These are phyloP conservation scores for Gardenia jasminoides DNA, from an alignment of 257 asterid genomes.

Conservation along the genomic window DNA sequence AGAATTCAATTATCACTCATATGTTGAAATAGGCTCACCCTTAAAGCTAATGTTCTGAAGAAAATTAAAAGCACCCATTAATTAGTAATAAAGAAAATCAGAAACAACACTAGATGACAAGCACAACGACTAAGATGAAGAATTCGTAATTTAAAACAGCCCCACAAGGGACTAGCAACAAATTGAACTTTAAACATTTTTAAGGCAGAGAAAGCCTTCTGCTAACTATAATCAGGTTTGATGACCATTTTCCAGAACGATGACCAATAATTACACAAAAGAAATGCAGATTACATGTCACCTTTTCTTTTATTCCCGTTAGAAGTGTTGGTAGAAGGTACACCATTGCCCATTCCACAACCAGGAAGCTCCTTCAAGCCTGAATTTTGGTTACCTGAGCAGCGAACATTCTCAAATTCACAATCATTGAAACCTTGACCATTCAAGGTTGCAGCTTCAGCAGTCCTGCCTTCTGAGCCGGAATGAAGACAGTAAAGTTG, in stretches of 20 bases:
- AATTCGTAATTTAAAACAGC: background rate
- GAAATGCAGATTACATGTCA: slow-evolving; percentile 19
- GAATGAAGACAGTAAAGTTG: slow-evolving; percentile 78
- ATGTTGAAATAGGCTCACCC: background rate
- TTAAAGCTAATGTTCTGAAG: background rate
- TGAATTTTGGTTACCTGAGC: slow-evolving; percentile 50
- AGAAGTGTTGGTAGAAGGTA: slow-evolving; percentile 31
- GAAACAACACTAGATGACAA: background rate
- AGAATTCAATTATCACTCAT: background rate
- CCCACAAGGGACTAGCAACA: background rate
- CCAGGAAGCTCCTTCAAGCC: slow-evolving; percentile 42
- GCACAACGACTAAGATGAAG: background rate
- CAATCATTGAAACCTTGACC: slow-evolving; percentile 55
- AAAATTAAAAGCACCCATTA: background rate
- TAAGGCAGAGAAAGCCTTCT: background rate
- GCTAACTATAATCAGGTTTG: background rate
- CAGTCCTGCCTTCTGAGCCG: slow-evolving; percentile 51
- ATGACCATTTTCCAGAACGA: slow-evolving; percentile 1
- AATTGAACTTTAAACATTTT: background rate
- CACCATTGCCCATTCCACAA: slow-evolving; percentile 41
- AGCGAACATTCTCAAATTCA: slow-evolving; percentile 58
- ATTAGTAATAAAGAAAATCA: background rate
- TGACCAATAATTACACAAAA: background rate
- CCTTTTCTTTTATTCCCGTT: slow-evolving; percentile 53
- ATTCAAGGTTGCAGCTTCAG: slow-evolving; percentile 31